These are phyloP conservation scores for Metschnikowia shivogae DNA, from an alignment of 805 yeast genomes.

Conservation along the genomic window DNA sequence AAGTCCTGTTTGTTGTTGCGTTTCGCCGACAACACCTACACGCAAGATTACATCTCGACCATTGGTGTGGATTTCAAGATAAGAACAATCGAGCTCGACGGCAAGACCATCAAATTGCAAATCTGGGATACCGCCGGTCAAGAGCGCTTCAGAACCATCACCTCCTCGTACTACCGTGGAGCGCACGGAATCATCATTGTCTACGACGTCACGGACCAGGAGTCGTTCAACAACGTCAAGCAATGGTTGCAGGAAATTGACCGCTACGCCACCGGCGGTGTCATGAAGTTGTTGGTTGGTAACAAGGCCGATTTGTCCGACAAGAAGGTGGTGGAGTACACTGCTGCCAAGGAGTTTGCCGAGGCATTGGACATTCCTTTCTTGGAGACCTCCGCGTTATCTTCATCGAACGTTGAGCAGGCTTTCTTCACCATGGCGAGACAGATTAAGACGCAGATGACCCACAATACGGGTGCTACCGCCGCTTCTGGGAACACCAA, in stretches of 20 bases:
- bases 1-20: conserved; percentile 92
- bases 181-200: conserved; percentile 98
- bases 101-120: conserved; percentile 94
- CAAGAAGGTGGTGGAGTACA: conserved; percentile 91
- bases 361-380: conserved; percentile 92
- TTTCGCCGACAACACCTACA: conserved; percentile 95
- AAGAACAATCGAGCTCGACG: conserved; percentile 89
- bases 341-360: conserved; percentile 96
- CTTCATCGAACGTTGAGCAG: conserved; percentile 95
- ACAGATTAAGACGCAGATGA: conserved; percentile 95
- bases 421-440: conserved; percentile 98
- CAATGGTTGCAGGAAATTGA: conserved; percentile 99
- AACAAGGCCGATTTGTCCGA: conserved; percentile 93
- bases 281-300: conserved; percentile 91
- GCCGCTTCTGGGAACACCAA: conserved; percentile 40
- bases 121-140: conserved; percentile 99
- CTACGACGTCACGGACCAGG: conserved; percentile 97
- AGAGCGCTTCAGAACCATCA: conserved; percentile 96
- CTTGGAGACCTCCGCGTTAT: conserved; percentile 92
- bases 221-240: conserved; percentile 91
- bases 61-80: conserved; percentile 96
- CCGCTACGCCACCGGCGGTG: conserved; percentile 97
- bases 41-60: conserved; percentile 94
- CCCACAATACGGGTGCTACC: conserved; percentile 49
- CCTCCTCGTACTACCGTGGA: conserved; percentile 96